phyloP scores from a whole-genome alignment of 305 asterid genomes.

The Fraxinus ornus region DNA sequence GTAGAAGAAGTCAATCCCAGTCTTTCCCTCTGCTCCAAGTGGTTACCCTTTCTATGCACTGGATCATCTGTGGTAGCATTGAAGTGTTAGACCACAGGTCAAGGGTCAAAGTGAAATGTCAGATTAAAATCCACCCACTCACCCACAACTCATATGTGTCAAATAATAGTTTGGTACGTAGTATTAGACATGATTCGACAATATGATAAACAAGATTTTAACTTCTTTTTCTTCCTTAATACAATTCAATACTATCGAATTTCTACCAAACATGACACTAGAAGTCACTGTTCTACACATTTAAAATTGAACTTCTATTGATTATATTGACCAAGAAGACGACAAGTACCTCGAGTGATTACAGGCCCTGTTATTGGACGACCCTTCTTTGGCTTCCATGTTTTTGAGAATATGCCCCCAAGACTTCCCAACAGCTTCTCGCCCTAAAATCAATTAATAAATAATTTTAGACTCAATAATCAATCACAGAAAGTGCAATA shows the following conservation, averaged over 20 bases:
- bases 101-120: conserved; percentile 13
- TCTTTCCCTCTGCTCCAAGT: conserved; percentile 86
- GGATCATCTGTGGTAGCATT: conserved; percentile 62
- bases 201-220: background rate
- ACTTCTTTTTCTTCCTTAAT: background rate
- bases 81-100: conserved; percentile 25
- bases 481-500: conserved; percentile 3
- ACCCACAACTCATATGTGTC: background rate
- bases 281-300: conserved; percentile 9
- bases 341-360: conserved; percentile 52
- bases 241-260: no score
- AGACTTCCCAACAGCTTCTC: conserved; percentile 95
- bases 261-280: background rate
- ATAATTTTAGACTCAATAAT: conserved; percentile 13
- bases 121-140: conserved; percentile 8
- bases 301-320: background rate
- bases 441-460: conserved; percentile 51
- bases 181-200: background rate
- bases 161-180: background rate
- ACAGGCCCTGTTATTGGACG: conserved; percentile 74
- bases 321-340: background rate
- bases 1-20: conserved; percentile 67
- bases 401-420: conserved; percentile 85
- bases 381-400: conserved; percentile 88
- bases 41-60: conserved; percentile 62